These are phyloP conservation scores for Antitrichia curtipendula DNA, from an alignment of 225 moss, liverwort and hornwort species.

Conservation along the genomic window DNA sequence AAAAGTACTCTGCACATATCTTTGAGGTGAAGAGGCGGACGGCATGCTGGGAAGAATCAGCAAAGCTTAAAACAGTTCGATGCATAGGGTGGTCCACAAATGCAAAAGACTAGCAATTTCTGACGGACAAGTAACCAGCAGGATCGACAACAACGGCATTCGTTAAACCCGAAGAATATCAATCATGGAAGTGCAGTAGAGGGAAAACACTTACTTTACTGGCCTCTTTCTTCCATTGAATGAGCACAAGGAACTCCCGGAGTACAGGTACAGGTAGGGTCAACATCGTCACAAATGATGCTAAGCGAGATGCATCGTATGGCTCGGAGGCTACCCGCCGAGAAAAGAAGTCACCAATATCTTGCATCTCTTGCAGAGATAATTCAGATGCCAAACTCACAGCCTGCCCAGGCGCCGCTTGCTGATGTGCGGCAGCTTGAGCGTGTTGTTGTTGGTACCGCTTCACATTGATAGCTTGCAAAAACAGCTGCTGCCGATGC, in stretches of 20 bases:
- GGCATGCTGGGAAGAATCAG: not conserved
- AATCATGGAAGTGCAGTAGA: not conserved
- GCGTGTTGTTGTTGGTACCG: constrained; percentile 72
- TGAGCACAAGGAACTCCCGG: constrained; percentile 85
- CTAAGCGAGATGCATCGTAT: constrained; percentile 91
- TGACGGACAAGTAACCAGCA: not conserved
- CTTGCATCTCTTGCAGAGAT: constrained; percentile 48
- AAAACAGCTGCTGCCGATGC: constrained; percentile 81
- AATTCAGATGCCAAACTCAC: constrained; percentile 52
- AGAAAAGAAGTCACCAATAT: constrained; percentile 71
- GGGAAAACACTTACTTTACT: constrained; percentile 25
- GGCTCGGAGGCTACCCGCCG: constrained; percentile 95
- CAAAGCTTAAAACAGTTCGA: not conserved
- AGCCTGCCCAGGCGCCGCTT: constrained; percentile 31
- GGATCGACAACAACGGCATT: not conserved
- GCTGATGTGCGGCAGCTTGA: constrained; percentile 34
- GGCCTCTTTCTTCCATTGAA: constrained; percentile 80
- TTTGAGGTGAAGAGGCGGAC: not conserved
- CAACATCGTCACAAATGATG: constrained; percentile 90
- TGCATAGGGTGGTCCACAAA: not conserved
- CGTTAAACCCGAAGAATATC: not conserved
- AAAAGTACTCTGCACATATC: not conserved
- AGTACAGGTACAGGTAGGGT: constrained; percentile 84
- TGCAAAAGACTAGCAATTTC: not conserved
- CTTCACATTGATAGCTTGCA: constrained; percentile 86